phyloP scores from a whole-genome alignment of 2,329 filamentous ascomycete species.

The Xylariaceae sp. region DNA sequence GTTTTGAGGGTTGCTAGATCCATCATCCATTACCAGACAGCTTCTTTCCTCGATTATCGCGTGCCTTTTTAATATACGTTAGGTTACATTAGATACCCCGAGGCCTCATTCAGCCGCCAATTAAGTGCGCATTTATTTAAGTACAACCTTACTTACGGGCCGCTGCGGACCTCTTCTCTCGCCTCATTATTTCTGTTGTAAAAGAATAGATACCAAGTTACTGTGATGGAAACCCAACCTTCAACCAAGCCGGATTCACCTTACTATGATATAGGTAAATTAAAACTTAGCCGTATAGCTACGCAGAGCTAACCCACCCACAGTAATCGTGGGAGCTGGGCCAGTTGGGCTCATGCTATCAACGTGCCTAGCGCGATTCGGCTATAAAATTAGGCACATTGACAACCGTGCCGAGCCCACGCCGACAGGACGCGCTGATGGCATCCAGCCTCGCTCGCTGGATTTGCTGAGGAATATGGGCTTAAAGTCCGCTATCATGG shows the following conservation, averaged over 20 bases:
- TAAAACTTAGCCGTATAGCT: slow-evolving; percentile 22
- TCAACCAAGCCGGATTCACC: slow-evolving; percentile 23
- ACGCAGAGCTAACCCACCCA: slow-evolving; percentile 35
- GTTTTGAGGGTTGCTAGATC: neutral
- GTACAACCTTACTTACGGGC: neutral
- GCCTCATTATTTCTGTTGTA: neutral
- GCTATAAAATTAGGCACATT: slow-evolving; percentile 93
- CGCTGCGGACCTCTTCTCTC: neutral
- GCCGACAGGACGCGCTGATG: slow-evolving; percentile 83
- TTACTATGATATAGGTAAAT: slow-evolving; percentile 54
- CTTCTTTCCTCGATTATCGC: neutral
- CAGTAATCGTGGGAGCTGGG: slow-evolving; percentile 86
- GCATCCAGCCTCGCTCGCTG: slow-evolving; percentile 87
- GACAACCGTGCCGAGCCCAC: slow-evolving; percentile 89
- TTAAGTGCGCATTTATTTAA: neutral
- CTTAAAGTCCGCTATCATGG: slow-evolving; percentile 87
- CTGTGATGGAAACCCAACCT: slow-evolving; percentile 33
- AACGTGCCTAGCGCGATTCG: slow-evolving; percentile 87
- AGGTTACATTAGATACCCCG: slow-evolving; percentile 1
- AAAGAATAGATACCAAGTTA: slow-evolving; percentile 2
- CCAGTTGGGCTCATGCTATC: slow-evolving; percentile 88
- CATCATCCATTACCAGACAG: neutral
- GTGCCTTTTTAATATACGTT: neutral
- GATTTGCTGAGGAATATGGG: slow-evolving; percentile 90
- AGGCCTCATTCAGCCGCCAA: neutral